These are phyloP conservation scores for Trichoderma orchidacearum DNA, from an alignment of 495 filamentous ascomycete species.

Conservation along the genomic window DNA sequence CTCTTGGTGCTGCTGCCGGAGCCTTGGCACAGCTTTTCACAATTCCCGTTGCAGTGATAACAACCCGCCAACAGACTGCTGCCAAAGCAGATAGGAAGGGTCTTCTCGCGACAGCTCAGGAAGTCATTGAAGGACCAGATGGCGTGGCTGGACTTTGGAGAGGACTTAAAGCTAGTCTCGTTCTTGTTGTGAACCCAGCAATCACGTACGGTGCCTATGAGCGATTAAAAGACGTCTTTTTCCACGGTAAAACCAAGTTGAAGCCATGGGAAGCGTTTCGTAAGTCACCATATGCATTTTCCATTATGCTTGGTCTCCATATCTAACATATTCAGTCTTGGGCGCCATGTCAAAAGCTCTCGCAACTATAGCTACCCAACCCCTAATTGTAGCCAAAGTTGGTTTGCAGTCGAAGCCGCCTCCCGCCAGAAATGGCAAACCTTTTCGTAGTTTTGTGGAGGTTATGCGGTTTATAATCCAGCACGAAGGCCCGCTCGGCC, in stretches of 20 bases:
- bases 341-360: constrained; percentile 88
- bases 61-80: constrained; percentile 91
- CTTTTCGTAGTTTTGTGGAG: constrained; percentile 87
- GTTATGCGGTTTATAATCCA: constrained; percentile 89
- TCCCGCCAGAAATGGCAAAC: constrained; percentile 70
- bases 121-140: constrained; percentile 85
- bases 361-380: constrained; percentile 87
- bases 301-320: neutral
- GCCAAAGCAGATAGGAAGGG: constrained; percentile 71
- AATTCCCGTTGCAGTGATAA: constrained; percentile 89
- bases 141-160: constrained; percentile 84
- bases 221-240: constrained; percentile 65
- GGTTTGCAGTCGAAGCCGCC: constrained; percentile 89
- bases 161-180: constrained; percentile 90
- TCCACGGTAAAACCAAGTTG: constrained; percentile 62
- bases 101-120: constrained; percentile 72
- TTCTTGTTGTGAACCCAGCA: constrained; percentile 89
- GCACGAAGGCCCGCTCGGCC: constrained; percentile 65
- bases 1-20: constrained; percentile 76
- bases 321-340: constrained; percentile 43
- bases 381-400: constrained; percentile 95
- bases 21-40: constrained; percentile 93
- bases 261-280: constrained; percentile 83
- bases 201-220: constrained; percentile 99
- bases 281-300: constrained; percentile 30